Base-by-base conservation (phyloP, 1,284 basidiomycete species). In the Cerioporus squamosus region DNA sequence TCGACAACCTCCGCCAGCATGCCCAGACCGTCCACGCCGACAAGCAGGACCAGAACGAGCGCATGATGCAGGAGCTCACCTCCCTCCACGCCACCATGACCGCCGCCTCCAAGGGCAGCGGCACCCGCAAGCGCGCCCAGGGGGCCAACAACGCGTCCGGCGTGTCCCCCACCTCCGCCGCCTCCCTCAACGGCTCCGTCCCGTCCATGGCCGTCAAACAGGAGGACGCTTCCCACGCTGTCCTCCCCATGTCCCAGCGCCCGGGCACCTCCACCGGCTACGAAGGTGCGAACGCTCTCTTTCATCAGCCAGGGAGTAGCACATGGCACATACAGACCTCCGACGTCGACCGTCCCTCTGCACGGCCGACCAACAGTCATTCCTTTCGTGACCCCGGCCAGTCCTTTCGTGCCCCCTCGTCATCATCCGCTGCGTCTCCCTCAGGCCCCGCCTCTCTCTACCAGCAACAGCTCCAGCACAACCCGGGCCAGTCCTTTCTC, bases 1-100 rank as follows among this genome's bases (percentile, higher is more conserved):
- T 98, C 70, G 96, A 98, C 79, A 98, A 98, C 72, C 84, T 98
- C 12, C 88, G 96, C 46, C 96, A 98, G 71, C 96, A 98, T 74
- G 93, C 95, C 0, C 92, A 96, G 77, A 97, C 95, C 3, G 95
- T 97, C 2, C 96, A 98, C 70, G 88, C 94, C 24, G 94, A 97
- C 71, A 92, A 91, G 76, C 84, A 84, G 70, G 89, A 92, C 0
- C 84, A 89, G 72, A 98, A 98, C 79, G 93, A 96, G 72, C 79
- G 83, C 44, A 95, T 96, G 92, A 93, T 97, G 86, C 86, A 89
- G 63, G 91, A 94, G 57, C 86, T 97, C 58, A 91, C 91, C 36
- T 84, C 87, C 3, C 83, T 97, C 31, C 95, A 97, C 66, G 90
- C 94, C 29, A 86, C 83, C 50, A 92, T 97, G 87, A 85, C 86